Conservation (phyloP, 2,329 filamentous ascomycete species). For the Ophiostoma triangulosporum region DNA sequence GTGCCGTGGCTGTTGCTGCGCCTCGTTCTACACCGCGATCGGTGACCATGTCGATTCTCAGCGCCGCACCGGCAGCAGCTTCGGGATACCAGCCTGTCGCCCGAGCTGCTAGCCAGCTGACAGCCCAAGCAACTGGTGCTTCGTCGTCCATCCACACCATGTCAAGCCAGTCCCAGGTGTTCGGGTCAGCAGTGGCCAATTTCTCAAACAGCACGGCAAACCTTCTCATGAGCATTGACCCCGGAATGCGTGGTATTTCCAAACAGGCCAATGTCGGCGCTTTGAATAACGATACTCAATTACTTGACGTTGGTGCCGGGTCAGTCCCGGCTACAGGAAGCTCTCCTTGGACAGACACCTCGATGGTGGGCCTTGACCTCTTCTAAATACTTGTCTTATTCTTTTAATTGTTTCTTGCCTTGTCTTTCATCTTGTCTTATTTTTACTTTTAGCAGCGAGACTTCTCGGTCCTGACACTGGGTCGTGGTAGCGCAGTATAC, state of each 20-base stretch:
- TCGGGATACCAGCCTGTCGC: background rate
- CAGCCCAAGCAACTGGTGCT: background rate
- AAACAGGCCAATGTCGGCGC: background rate
- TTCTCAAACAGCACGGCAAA: background rate
- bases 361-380: conserved; percentile 9
- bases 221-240: background rate
- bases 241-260: background rate
- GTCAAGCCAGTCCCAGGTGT: background rate
- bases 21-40: background rate
- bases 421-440: too few species aligned
- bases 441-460: too few species aligned
- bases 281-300: background rate
- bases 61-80: background rate
- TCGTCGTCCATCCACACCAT: background rate
- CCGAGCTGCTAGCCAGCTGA: background rate
- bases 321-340: background rate
- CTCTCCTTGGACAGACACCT: conserved; percentile 7
- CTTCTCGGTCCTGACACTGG: too few species aligned
- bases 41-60: background rate
- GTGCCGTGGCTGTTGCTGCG: background rate
- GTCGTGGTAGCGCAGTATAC: too few species aligned
- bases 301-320: background rate
- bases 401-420: background rate
- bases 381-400: background rate
- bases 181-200: background rate